Conservation (phyloP, 2,329 filamentous ascomycete species). For the Cercospora sp. region DNA sequence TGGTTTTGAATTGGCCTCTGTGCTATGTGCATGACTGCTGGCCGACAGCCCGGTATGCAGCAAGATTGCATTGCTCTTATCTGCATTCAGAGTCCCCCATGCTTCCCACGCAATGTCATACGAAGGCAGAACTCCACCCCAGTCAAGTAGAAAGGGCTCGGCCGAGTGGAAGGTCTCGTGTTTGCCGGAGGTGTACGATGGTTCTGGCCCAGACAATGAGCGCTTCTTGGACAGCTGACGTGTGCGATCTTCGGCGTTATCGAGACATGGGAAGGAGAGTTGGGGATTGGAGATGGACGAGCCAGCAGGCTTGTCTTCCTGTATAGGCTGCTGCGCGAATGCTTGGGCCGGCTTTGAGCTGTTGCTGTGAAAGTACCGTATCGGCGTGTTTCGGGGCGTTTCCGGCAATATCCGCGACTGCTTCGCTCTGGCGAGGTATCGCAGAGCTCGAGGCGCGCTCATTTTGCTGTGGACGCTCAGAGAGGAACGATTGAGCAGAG, state of each 20-base stretch:
- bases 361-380: constrained; percentile 21
- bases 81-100: constrained; percentile 78
- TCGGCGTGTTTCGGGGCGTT: not conserved
- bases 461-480: not conserved
- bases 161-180: constrained; percentile 74
- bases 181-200: constrained; percentile 88
- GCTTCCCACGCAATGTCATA: constrained; percentile 92
- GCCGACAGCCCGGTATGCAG: constrained; percentile 92
- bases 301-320: constrained; percentile 32
- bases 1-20: constrained; percentile 77
- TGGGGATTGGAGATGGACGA: constrained; percentile 69
- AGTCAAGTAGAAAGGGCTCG: constrained; percentile 80
- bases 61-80: constrained; percentile 84
- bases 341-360: constrained; percentile 23
- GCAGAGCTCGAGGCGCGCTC: constrained; percentile 7
- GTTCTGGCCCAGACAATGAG: constrained; percentile 75
- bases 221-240: constrained; percentile 68
- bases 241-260: constrained; percentile 73
- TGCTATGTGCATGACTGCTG: constrained; percentile 96
- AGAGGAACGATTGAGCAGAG: not conserved
- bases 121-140: constrained; percentile 86
- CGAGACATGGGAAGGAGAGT: constrained; percentile 86
- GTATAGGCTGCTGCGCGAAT: constrained; percentile 26
- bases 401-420: constrained; percentile 2
- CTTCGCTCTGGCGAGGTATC: not conserved